phyloP scores from a whole-genome alignment of 805 yeast species.

The Komagataella pastoris region DNA sequence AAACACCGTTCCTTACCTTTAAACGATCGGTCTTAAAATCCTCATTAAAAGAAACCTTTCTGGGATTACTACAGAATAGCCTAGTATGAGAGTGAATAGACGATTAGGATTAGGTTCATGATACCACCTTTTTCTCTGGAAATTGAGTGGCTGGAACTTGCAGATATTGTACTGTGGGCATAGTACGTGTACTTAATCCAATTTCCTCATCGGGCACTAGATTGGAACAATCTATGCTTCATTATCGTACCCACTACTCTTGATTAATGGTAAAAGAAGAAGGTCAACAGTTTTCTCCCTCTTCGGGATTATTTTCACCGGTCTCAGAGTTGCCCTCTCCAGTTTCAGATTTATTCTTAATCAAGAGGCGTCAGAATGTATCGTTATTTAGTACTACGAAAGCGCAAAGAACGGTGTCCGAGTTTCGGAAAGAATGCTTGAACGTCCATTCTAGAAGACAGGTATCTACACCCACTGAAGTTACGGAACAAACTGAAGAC shows the following conservation, averaged over 20 bases:
- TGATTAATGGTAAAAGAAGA: neutral
- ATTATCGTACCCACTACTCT: neutral
- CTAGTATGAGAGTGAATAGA: no score
- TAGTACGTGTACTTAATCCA: slow-evolving; percentile 35
- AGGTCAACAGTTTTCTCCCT: neutral
- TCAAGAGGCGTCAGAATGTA: neutral
- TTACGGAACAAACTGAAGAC: neutral
- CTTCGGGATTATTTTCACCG: neutral
- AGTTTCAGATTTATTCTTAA: neutral
- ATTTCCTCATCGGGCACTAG: neutral
- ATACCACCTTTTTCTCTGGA: no score
- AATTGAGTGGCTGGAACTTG: slow-evolving; percentile 31
- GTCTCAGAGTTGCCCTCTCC: neutral
- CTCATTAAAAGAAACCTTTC: no score
- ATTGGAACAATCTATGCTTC: neutral
- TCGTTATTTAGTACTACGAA: neutral
- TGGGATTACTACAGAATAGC: no score
- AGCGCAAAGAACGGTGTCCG: slow-evolving; percentile 7
- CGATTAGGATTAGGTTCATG: no score
- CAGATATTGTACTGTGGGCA: slow-evolving; percentile 50
- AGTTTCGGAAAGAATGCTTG: neutral
- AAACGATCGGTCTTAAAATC: no score
- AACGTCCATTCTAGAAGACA: neutral
- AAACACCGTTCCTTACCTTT: neutral
- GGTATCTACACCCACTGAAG: neutral